A percentile compares a stretch with the other conserved stretches of the same genome.
Evolutionary conservation across 2,329 filamentous ascomycete species (phyloP).

Genomic region (Fusarium sp.): DNA sequence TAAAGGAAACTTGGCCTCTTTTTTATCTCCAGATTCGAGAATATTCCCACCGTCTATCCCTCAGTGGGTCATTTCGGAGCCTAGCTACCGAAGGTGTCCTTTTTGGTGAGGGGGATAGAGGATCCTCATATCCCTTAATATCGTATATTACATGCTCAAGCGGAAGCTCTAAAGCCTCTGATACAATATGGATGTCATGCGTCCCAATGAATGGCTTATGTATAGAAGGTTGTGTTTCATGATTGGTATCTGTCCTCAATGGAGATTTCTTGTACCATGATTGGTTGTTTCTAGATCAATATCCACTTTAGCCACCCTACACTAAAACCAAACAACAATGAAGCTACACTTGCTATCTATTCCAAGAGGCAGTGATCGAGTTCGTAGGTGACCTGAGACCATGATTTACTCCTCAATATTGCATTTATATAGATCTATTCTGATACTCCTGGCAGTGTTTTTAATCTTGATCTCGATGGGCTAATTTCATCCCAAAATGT

Average conservation of each 20-base stretch:
- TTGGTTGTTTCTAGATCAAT: not conserved
- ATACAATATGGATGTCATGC: not conserved
- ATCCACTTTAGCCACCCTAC: not conserved
- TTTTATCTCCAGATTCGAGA: slow-evolving; percentile 46
- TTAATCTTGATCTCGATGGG: not conserved
- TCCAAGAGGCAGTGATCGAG: not conserved
- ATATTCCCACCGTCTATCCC: slow-evolving; percentile 40
- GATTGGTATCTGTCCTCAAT: not conserved
- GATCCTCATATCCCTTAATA: slow-evolving; percentile 38
- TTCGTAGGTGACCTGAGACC: not conserved
- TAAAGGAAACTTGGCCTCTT: slow-evolving; percentile 38
- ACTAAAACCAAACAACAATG: not conserved
- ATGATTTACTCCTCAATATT: not conserved
- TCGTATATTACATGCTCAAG: slow-evolving; percentile 8
- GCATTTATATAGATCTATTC: not conserved
- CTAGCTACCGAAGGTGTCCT: slow-evolving; percentile 38
- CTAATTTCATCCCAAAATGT: not conserved
- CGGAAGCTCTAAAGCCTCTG: not conserved
- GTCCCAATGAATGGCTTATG: not conserved
- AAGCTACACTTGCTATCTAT: not conserved
- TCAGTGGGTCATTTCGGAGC: slow-evolving; percentile 37
- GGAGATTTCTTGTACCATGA: not conserved
- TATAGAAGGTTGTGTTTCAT: not conserved
- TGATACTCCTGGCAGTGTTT: not conserved
- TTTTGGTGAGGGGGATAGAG: slow-evolving; percentile 21